phyloP scores from a whole-genome alignment of 768 basidiomycete genomes.

The Amanita molliuscula region DNA sequence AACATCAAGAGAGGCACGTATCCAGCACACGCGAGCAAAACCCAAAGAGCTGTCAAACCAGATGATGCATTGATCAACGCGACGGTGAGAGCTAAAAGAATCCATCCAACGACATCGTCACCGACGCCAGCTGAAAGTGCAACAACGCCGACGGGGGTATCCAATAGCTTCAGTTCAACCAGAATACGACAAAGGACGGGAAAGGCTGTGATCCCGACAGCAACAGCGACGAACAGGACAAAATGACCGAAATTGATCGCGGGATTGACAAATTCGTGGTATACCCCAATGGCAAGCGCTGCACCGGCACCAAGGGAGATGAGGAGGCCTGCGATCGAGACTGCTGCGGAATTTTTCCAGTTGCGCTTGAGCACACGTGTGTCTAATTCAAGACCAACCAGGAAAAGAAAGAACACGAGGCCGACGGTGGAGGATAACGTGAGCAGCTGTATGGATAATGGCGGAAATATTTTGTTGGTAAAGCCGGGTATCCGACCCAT shows the following conservation, averaged over 20 bases:
- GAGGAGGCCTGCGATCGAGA: constrained; percentile 60
- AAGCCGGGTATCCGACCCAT: constrained; percentile 78
- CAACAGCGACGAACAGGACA: constrained; percentile 77
- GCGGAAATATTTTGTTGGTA: constrained; percentile 48
- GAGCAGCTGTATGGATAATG: constrained; percentile 41
- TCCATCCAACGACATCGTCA: constrained; percentile 72
- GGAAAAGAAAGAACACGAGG: constrained; percentile 69
- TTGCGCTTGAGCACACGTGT: constrained; percentile 58
- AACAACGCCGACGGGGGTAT: constrained; percentile 78
- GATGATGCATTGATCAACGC: constrained; percentile 72
- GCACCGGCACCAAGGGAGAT: constrained; percentile 79
- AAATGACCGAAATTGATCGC: constrained; percentile 69
- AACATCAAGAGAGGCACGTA: constrained; percentile 59
- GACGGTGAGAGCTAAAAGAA: constrained; percentile 74
- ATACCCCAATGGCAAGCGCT: constrained; percentile 62
- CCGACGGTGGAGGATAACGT: constrained; percentile 70
- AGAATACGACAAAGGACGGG: constrained; percentile 81
- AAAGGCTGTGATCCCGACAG: constrained; percentile 75
- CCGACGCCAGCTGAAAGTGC: constrained; percentile 78
- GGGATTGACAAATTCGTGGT: constrained; percentile 51
- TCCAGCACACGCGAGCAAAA: constrained; percentile 58
- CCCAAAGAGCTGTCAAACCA: constrained; percentile 71
- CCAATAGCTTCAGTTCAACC: constrained; percentile 70
- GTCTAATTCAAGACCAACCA: constrained; percentile 82
- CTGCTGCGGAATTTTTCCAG: constrained; percentile 39